Conservation (phyloP, 257 asterid species). For the Solanum arcanum region DNA sequence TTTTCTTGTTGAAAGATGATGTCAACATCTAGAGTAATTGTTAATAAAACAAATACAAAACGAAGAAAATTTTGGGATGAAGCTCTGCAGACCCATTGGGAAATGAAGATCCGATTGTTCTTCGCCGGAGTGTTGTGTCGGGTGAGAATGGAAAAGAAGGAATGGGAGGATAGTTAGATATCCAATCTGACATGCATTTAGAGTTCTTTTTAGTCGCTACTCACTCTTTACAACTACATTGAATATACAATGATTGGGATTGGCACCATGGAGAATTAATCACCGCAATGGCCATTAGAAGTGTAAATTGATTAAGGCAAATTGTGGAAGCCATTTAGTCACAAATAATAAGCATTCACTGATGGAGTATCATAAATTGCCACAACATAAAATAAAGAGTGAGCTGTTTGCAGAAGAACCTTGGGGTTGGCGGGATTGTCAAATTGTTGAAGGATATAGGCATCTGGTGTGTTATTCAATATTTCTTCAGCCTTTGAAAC, state of each 20-base stretch:
- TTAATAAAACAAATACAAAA: background rate
- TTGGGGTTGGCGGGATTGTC: slow-evolving; percentile 98
- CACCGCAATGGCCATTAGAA: background rate
- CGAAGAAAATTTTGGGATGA: background rate
- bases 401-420: slow-evolving; percentile 29
- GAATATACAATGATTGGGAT: background rate
- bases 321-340: background rate
- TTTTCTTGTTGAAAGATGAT: background rate
- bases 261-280: background rate
- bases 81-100: background rate
- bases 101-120: background rate
- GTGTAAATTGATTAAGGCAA: background rate
- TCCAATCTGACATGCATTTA: background rate
- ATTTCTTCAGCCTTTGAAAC: slow-evolving; percentile 92
- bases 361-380: background rate
- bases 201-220: background rate
- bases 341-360: background rate
- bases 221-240: background rate
- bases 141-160: background rate
- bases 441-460: slow-evolving; percentile 93
- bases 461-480: slow-evolving; percentile 54
- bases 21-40: background rate
- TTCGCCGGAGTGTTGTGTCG: background rate
- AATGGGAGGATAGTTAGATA: background rate
- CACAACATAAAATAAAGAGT: background rate